phyloP scores from a whole-genome alignment of 2,329 filamentous ascomycete species.

The Fusarium burgessii region DNA sequence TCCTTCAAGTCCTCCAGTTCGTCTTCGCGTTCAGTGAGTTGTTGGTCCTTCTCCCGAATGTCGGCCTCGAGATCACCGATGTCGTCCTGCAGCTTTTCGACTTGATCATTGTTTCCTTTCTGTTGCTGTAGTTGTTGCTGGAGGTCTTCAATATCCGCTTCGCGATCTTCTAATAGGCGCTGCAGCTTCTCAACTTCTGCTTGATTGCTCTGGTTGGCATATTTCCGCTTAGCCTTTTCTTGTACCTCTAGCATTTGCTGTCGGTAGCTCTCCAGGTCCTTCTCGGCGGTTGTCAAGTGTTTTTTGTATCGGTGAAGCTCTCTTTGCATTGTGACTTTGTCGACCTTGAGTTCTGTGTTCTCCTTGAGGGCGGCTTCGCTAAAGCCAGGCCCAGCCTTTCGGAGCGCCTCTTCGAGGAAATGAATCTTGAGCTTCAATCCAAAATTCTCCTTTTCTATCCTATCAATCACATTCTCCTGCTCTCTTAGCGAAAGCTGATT shows the following conservation, averaged over 20 bases:
- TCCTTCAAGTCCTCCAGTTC: constrained; percentile 76
- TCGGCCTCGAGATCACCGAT: constrained; percentile 82
- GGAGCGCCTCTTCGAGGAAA: constrained; percentile 90
- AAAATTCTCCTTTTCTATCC: constrained; percentile 98
- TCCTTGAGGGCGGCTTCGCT: constrained; percentile 91
- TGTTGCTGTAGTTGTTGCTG: constrained; percentile 69
- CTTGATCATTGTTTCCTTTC: constrained; percentile 67
- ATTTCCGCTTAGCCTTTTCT: constrained; percentile 81
- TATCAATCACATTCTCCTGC: constrained; percentile 94
- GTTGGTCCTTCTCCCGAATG: constrained; percentile 78
- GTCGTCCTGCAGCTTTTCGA: constrained; percentile 77
- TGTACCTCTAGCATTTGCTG: constrained; percentile 85
- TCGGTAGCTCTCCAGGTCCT: constrained; percentile 85
- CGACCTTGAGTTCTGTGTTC: constrained; percentile 95
- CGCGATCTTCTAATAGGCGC: constrained; percentile 67
- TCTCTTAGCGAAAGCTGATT: constrained; percentile 93
- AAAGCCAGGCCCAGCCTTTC: constrained; percentile 88
- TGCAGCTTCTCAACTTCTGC: constrained; percentile 70
- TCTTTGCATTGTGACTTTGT: constrained; percentile 88
- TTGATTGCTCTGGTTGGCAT: constrained; percentile 77
- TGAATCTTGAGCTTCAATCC: constrained; percentile 96
- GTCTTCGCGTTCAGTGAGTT: constrained; percentile 80
- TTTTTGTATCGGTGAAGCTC: constrained; percentile 91
- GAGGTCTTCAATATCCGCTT: constrained; percentile 71
- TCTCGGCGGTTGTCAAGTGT: constrained; percentile 82